A percentile compares a stretch with the other conserved stretches of the same genome.
Evolutionary conservation across 2,329 filamentous ascomycete species (phyloP).

Genomic region (Didymella pinodella): DNA sequence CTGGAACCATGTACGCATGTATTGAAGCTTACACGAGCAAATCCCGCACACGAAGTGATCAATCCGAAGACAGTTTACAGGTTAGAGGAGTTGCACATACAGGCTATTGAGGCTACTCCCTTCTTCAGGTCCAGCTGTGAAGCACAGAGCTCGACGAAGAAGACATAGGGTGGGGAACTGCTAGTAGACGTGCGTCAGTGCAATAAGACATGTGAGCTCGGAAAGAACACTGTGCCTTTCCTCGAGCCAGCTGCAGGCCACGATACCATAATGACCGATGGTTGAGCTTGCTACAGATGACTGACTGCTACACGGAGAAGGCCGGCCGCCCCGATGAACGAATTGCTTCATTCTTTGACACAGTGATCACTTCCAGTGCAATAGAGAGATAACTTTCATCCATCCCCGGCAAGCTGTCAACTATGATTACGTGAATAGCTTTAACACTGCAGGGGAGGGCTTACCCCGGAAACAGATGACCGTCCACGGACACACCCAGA

Average conservation of each 20-base stretch:
- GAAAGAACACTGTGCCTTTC: not conserved
- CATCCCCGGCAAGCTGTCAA: no score
- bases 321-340: not conserved
- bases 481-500: no score
- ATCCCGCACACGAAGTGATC: no score
- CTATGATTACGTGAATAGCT: no score
- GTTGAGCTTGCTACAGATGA: not conserved
- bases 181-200: not conserved
- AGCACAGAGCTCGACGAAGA: not conserved
- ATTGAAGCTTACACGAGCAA: not conserved
- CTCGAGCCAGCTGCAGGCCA: not conserved
- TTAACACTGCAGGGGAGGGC: no score
- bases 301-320: not conserved
- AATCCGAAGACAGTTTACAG: not conserved
- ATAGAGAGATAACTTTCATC: no score
- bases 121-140: not conserved
- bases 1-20: not conserved
- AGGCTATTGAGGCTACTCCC: not conserved
- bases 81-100: not conserved
- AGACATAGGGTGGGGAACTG: not conserved
- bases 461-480: no score
- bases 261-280: not conserved
- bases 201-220: not conserved
- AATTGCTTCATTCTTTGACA: not conserved
- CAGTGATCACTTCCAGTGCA: constrained; percentile 24